Conservation (phyloP, 2,329 filamentous ascomycete species). For the Penicillium nordicum region DNA sequence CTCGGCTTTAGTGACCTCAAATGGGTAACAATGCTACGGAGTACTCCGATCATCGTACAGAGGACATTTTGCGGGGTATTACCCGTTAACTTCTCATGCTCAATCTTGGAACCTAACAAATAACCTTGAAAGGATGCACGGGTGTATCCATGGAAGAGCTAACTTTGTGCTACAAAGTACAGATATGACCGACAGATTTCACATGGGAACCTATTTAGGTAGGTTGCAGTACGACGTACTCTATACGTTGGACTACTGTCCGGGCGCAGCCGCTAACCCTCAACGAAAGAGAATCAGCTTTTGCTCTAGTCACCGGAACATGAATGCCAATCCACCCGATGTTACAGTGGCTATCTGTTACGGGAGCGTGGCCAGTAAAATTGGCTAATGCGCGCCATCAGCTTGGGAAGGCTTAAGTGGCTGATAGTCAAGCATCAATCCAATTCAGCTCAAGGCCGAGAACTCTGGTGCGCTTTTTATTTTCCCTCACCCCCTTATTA, state of each 20-base stretch:
- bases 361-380: constrained; percentile 18
- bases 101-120: not conserved
- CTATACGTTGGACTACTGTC: not conserved
- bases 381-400: constrained; percentile 11
- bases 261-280: not conserved
- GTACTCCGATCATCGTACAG: not conserved
- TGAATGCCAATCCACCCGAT: constrained; percentile 17
- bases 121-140: not conserved
- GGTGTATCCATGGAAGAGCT: not conserved
- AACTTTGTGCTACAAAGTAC: not conserved
- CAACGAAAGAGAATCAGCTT: not conserved
- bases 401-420: constrained; percentile 7
- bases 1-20: not conserved
- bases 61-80: not conserved
- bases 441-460: constrained; percentile 1
- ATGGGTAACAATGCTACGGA: too few species aligned
- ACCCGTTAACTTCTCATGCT: not conserved
- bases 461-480: not conserved
- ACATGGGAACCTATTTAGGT: not conserved
- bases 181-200: not conserved
- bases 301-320: constrained; percentile 7
- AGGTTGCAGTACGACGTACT: not conserved
- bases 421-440: constrained; percentile 9
- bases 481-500: not conserved
- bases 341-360: constrained; percentile 19